Percentiles rank a stretch among this genome's conserved stretches.
These are phyloP conservation scores for Handroanthus guayacan DNA, from an alignment of 257 asterid genomes.

Conservation along the genomic window DNA sequence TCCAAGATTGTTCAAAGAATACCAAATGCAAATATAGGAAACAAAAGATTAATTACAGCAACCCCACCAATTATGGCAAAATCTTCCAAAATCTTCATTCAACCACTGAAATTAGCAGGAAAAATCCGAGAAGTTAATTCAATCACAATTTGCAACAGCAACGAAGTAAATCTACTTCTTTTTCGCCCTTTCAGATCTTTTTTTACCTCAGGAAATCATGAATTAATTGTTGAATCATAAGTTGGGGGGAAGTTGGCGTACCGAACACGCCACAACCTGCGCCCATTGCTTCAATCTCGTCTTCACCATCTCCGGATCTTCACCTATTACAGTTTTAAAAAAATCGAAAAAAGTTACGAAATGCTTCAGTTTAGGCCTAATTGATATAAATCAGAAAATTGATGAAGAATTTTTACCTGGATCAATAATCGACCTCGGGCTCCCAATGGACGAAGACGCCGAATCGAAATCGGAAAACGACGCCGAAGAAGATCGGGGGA, in stretches of 20 bases:
- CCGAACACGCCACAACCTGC: slow-evolving; percentile 76
- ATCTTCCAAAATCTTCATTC: slow-evolving; percentile 9
- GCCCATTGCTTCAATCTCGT: slow-evolving; percentile 80
- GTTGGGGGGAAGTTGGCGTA: slow-evolving; percentile 51
- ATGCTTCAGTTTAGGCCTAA: not conserved
- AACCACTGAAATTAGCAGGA: slow-evolving; percentile 29
- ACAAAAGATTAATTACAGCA: slow-evolving; percentile 30
- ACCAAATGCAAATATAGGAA: slow-evolving; percentile 8
- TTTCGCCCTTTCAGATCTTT: not conserved
- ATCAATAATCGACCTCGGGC: slow-evolving; percentile 48
- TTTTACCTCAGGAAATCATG: slow-evolving; percentile 20
- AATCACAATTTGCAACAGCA: slow-evolving; percentile 35
- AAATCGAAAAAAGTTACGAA: not conserved
- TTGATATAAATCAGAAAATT: not conserved
- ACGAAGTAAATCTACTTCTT: slow-evolving; percentile 7
- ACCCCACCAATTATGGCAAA: slow-evolving; percentile 42
- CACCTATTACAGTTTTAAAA: slow-evolving; percentile 43
- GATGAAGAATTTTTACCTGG: slow-evolving; percentile 48
- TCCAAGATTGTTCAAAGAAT: not conserved
- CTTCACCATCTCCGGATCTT: slow-evolving; percentile 63
- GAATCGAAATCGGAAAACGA: slow-evolving; percentile 50
- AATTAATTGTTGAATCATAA: slow-evolving; percentile 24
- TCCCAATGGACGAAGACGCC: slow-evolving; percentile 32
- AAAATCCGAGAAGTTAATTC: slow-evolving; percentile 20
- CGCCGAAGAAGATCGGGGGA: slow-evolving; percentile 60